Percentiles rank a stretch among this genome's conserved stretches.
phyloP scores from a whole-genome alignment of 2,329 filamentous ascomycete species.

The Gaeumannomyces tritici region DNA sequence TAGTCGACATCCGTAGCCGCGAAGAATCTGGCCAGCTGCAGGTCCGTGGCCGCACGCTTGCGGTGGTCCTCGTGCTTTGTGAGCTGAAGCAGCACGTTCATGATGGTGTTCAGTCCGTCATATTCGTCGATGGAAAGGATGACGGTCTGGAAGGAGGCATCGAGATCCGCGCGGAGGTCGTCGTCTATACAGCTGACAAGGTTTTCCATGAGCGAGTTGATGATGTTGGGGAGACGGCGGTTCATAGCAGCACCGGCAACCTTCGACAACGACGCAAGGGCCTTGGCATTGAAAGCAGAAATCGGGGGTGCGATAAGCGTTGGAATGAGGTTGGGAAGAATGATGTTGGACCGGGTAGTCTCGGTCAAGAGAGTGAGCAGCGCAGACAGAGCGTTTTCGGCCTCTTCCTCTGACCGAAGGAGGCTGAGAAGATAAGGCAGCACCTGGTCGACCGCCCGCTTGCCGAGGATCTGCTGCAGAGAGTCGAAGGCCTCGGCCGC shows the following conservation, averaged over 20 bases:
- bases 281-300: constrained; percentile 87
- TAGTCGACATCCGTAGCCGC: constrained; percentile 73
- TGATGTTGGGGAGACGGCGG: constrained; percentile 74
- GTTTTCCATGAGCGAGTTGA: constrained; percentile 91
- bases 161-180: constrained; percentile 62
- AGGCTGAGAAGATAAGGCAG: constrained; percentile 84
- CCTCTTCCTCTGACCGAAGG: constrained; percentile 76
- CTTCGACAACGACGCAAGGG: constrained; percentile 82
- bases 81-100: constrained; percentile 83
- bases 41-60: constrained; percentile 67
- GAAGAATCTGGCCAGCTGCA: constrained; percentile 82
- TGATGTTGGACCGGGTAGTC: constrained; percentile 87
- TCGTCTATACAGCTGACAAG: constrained; percentile 71
- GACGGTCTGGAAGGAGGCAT: constrained; percentile 77
- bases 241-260: constrained; percentile 90
- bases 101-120: constrained; percentile 88
- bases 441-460: constrained; percentile 90
- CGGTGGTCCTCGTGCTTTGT: constrained; percentile 90
- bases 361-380: constrained; percentile 92
- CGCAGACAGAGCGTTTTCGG: constrained; percentile 85
- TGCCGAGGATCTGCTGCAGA: constrained; percentile 86
- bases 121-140: constrained; percentile 90
- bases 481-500: constrained; percentile 97
- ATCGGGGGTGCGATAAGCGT: constrained; percentile 87
- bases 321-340: constrained; percentile 90